Base-by-base conservation (phyloP, 352 stramenopile species). In the Globisporangium canariense region DNA sequence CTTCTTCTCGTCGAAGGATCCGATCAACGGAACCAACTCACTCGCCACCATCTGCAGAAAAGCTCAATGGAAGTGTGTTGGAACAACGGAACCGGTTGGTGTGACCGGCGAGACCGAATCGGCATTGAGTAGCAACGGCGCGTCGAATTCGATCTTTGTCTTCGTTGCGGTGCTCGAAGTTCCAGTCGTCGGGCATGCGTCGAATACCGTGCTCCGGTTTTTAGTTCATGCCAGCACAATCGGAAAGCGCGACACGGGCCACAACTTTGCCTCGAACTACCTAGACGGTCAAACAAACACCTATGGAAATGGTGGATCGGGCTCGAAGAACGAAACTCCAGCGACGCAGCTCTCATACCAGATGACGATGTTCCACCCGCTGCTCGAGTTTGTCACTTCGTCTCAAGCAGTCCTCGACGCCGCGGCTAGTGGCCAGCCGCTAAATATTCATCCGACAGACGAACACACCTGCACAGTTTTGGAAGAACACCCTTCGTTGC, bases 91-190 rank as follows among this genome's bases (percentile, higher is more conserved):
- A 43, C 87, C 80, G 0, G 82, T 96, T 2, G 81, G 83, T 32
- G 79, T 90, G 13, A 72, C 67, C 30, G 80, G 79, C 20, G 81
- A 92, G 59, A 86, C 79, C 0, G 81, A 93, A 58, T 79, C 81
- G 0, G 78, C 88, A 30, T 54, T 91, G 36, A 86, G 71, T 32
- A 86, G 71, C 36, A 89, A 75, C 28, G 77, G 77, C 3, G 73
- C 65, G 8, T 77, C 80, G 3, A 79, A 90, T 53, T 68, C 85
- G 2, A 84, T 92, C 58, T 93, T 90, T 55, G 83, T 82, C 25
- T 96, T 96, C 47, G 87, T 96, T n/a, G 82, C 87, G 1, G 87
- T 96, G 41, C 66, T 96, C 3, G 86, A 93, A 57, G 83, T 96
- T 2, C 87, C 87, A 2, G 85, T 96, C 4, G 75, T 92, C 16